phyloP scores from a whole-genome alignment of 805 yeast genomes.

The Kluyveromyces starmeri region DNA sequence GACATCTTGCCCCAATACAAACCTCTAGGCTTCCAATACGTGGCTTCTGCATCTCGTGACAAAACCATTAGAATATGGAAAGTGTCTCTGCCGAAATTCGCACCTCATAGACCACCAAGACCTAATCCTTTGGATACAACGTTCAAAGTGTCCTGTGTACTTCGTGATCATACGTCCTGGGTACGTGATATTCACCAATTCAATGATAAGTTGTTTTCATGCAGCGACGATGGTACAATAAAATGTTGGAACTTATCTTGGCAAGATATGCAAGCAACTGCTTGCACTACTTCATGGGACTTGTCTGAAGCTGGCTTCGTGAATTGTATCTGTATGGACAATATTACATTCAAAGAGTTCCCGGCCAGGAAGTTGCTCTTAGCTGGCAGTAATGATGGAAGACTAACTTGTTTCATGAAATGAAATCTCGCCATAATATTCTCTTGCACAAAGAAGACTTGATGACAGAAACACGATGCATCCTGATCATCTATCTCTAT shows the following conservation, averaged over 20 bases:
- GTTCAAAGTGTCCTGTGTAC: slow-evolving; percentile 47
- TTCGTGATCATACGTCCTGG: slow-evolving; percentile 83
- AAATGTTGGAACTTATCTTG: slow-evolving; percentile 63
- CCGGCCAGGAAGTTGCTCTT: slow-evolving; percentile 15
- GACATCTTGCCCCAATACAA: slow-evolving; percentile 22
- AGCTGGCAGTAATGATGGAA: slow-evolving; percentile 21
- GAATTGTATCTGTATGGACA: slow-evolving; percentile 37
- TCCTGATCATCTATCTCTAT: too few relatives aligned
- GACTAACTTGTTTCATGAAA: slow-evolving; percentile 17
- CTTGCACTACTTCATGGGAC: slow-evolving; percentile 40
- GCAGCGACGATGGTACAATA: slow-evolving; percentile 71
- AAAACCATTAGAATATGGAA: slow-evolving; percentile 68
- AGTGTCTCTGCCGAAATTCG: slow-evolving; percentile 54
- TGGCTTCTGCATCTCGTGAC: slow-evolving; percentile 76
- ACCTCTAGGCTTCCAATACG: slow-evolving; percentile 54
- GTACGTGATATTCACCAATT: slow-evolving; percentile 60
- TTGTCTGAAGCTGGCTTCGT: slow-evolving; percentile 72
- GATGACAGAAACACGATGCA: too few relatives aligned
- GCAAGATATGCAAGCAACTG: neutral
- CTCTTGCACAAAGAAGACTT: too few relatives aligned
- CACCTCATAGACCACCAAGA: slow-evolving; percentile 45
- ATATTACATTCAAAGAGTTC: slow-evolving; percentile 13
- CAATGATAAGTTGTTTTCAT: slow-evolving; percentile 67
- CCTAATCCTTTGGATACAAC: slow-evolving; percentile 49
- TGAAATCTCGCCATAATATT: slow-evolving; percentile 7